Percentiles rank a stretch among this genome's conserved stretches.
Conservation (phyloP, 2,329 filamentous ascomycete species). For the Xylariaceae sp. region DNA sequence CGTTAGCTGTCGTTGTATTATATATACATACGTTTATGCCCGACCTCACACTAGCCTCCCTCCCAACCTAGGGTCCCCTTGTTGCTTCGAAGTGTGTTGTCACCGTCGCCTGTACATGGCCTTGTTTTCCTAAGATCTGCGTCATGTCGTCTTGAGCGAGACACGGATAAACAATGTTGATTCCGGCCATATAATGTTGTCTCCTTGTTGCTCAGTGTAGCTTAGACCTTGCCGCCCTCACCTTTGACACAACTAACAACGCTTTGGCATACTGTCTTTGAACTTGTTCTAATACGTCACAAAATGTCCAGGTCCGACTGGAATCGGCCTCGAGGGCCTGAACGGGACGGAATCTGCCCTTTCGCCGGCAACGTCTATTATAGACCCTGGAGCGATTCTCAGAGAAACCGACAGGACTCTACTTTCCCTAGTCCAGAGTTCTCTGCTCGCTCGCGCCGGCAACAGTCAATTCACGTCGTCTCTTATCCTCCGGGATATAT, state of each 20-base stretch:
- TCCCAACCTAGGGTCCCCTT: too few species aligned
- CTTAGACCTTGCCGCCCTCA: slow-evolving; percentile 8
- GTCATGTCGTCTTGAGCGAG: too few species aligned
- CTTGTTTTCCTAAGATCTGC: too few species aligned
- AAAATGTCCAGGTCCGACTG: slow-evolving; percentile 26
- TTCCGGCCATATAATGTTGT: slow-evolving; percentile 5
- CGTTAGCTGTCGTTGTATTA: too few species aligned
- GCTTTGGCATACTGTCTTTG: background rate
- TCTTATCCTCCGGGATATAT: slow-evolving; percentile 42
- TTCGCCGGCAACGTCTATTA: slow-evolving; percentile 28
- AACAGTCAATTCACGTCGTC: slow-evolving; percentile 51
- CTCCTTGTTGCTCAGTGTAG: background rate
- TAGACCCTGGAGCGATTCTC: slow-evolving; percentile 24
- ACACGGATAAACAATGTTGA: slow-evolving; percentile 1
- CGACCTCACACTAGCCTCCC: too few species aligned
- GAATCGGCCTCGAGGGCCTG: slow-evolving; percentile 13
- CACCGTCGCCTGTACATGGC: too few species aligned
- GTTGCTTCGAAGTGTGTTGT: too few species aligned
- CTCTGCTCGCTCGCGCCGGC: slow-evolving; percentile 46
- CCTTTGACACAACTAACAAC: background rate
- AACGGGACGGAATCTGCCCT: slow-evolving; percentile 19
- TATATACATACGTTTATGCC: too few species aligned
- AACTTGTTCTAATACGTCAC: slow-evolving; percentile 23
- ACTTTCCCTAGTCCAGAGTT: slow-evolving; percentile 40
- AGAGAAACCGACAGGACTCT: slow-evolving; percentile 20